These are phyloP conservation scores for Oryza nivara DNA, from an alignment of 176 grass and related monocot species.

Conservation along the genomic window DNA sequence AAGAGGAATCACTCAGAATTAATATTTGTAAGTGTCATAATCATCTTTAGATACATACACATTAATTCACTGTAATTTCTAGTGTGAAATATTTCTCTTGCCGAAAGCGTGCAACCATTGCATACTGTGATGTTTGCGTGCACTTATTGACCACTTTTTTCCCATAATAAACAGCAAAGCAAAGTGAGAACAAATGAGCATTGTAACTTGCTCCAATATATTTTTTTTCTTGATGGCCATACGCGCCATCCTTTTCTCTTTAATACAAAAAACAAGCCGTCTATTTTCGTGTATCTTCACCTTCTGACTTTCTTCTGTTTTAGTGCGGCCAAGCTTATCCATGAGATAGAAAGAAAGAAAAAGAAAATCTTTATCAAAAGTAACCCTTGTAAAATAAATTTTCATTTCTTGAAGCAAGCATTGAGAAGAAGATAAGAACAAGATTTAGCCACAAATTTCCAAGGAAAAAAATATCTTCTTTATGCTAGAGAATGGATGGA, in stretches of 20 bases:
- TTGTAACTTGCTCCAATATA: slow-evolving; percentile 1
- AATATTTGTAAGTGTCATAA: not conserved
- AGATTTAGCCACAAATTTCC: slow-evolving; percentile 48
- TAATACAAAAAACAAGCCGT: not conserved
- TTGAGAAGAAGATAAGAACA: slow-evolving; percentile 31
- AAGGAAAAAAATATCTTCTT: slow-evolving; percentile 50
- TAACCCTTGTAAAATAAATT: slow-evolving; percentile 22
- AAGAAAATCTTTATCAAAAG: slow-evolving; percentile 39
- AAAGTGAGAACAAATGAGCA: slow-evolving; percentile 8
- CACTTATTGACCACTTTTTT: not conserved
- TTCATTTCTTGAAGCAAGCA: slow-evolving; percentile 18
- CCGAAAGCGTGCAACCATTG: slow-evolving; percentile 32
- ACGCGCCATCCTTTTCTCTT: slow-evolving; percentile 2
- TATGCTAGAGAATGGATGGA: slow-evolving; percentile 20
- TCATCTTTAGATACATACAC: not conserved
- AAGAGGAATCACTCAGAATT: not conserved
- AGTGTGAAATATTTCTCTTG: not conserved
- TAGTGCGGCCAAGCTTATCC: slow-evolving; percentile 55
- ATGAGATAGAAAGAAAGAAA: not conserved
- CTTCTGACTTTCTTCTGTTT: not conserved
- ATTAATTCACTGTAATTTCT: not conserved
- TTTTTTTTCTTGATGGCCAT: not conserved
- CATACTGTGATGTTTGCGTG: slow-evolving; percentile 43
- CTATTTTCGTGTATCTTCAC: slow-evolving; percentile 33
- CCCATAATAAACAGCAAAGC: not conserved